Evolutionary conservation across 2,329 filamentous ascomycete species (phyloP), one percentile per base, ranked within the genome.

Genomic region (Fusarium haematococcum): DNA sequence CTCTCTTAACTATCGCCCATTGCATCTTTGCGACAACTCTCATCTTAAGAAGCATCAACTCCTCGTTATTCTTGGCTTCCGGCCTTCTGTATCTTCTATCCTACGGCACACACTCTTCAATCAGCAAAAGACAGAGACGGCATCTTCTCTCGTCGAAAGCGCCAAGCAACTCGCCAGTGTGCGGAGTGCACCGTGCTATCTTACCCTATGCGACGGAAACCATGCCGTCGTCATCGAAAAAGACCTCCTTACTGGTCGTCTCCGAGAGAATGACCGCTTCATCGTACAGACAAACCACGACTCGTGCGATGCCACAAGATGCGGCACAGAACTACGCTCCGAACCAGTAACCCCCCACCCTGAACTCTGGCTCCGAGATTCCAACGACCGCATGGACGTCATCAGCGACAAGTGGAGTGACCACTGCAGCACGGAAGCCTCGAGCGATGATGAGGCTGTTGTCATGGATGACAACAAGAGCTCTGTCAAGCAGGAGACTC

Each of bases 201-300:
- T 69, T 18, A 69, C 67, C 23, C 41, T 69, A 41, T 69, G 57
- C 25, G 67, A 67, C 41, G 57, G 67, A 27, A 23, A 23, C 25
- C 56, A 64, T 4, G 65, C 57, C 4, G 65, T 73, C 13, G 65
- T 71, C 4, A 41, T 73, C 18, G 70, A 68, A 25, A 71, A 71
- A 48, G 65, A 71, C 11, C 39, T 71, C 14, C 2, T 48, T 0
- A 64, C 79, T 1, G 88, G 87, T 4, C 82, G 82, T 1, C 75
- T 87, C 7, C 82, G 84, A n/a, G 82, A 81, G 1, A 86, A 85
- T 3, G 78, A 79, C 1, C 81, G 85, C 2, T 91, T 92, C 75
- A 85, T 91, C 41, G 84, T 87, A 4, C 84, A 86, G 13, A 91
- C 89, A 1, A 92, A 92, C 76, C 87, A 89, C 77, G 89, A 91